Evolutionary conservation across 2,329 filamentous ascomycete genomes (phyloP), one percentile per base, ranked within the genome.

Genomic region (Xylariaceae sp.): DNA sequence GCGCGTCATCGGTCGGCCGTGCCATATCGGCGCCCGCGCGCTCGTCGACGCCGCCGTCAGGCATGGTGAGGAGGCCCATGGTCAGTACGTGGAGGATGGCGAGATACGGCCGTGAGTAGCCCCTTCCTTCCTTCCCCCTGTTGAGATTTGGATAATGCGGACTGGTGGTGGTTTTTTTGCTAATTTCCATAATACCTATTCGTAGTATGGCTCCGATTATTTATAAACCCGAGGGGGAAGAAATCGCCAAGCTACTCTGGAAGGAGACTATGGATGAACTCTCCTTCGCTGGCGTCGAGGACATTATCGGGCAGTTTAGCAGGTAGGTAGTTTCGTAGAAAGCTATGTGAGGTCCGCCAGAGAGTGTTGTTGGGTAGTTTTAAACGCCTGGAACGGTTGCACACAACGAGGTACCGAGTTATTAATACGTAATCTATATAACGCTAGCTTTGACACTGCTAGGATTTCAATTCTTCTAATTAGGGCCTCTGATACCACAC

Each of bases 171-270:
- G n/a, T n/a, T n/a, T n/a, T n/a, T n/a, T 20, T 29, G 10, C 26
- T 29, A 29, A 29, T 29, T 6, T 29, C 9, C 2, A 19, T 46
- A n/a, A 7, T 16, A 20, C 40, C 10, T n/a, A n/a, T n/a, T n/a
- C n/a, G n/a, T 41, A 64, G 60, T 10, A 60, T 59, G 54, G 52
- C 60, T 3, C 58, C 56, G 4, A 23, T 64, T 6, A 23, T 60
- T 20, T 61, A 61, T 26, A 54, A 37, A 2, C 45, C 54, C 2
- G 48, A 60, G 18, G 55, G 52, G n/a, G 29, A 44, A 16, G 20
- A n/a, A 4, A 7, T 64, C 18, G 43, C 48, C 2, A 37, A 52
- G 16, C 20, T 41, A 14, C 19, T 62, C 4, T 64, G 55, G 52
- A 44, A 43, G 18, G 57, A 64, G 47, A 56, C 50, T 1, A 51